Base-by-base conservation (phyloP, 768 basidiomycete species). In the Rhodosporidiobolus odoratus region DNA sequence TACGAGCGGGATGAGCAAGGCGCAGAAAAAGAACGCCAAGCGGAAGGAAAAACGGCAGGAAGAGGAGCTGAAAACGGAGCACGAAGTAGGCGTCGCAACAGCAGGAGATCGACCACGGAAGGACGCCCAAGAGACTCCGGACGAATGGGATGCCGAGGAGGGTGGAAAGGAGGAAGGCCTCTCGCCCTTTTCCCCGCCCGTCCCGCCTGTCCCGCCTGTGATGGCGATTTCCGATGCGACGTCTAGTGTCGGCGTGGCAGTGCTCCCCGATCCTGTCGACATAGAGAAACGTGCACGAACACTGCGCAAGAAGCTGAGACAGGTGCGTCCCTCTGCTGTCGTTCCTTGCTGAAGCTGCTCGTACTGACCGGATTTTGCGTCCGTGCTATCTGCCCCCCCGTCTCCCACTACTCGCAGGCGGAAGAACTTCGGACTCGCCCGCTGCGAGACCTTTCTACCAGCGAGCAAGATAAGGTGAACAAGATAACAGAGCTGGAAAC, bases 381-480 rank as follows among this genome's bases (percentile, higher is more conserved):
- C 21, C 48, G 21, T 7, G 21, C 32, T 30, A 15, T 30, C 52
- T 53, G 27, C 27, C 21, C 52, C 30, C 21, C 27, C 52, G 6
- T 30, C 52, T 53, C 52, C 30, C 48, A 9, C 30, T 34, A 2
- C 30, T 2, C 0, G 2, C 41, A 60, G 59, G 59, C 59, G 37
- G 59, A 60, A 34, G 30, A 47, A 32, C 34, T 60, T 1, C 30
- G 32, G 16, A 15, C 30, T 23, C 32, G 35, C n/a, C 8, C 23
- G 9, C 17, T 21, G 12, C 6, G 47, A 1, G 35, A 12, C 32
- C 60, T 50, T 17, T 37, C 47, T 1, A 17, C 43, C 2, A 56
- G 38, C 25, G 67, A 72, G 40, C 58, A 38, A 13, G 63, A 52
- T 8, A 72, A 72, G 56, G 53, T 72, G 40, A 43, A 68, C 47